Percentiles rank a stretch among this genome's conserved stretches.
These are phyloP conservation scores for Gamsiella multidivaricata DNA, from an alignment of 192 early-diverging fungal genomes.

Conservation along the genomic window DNA sequence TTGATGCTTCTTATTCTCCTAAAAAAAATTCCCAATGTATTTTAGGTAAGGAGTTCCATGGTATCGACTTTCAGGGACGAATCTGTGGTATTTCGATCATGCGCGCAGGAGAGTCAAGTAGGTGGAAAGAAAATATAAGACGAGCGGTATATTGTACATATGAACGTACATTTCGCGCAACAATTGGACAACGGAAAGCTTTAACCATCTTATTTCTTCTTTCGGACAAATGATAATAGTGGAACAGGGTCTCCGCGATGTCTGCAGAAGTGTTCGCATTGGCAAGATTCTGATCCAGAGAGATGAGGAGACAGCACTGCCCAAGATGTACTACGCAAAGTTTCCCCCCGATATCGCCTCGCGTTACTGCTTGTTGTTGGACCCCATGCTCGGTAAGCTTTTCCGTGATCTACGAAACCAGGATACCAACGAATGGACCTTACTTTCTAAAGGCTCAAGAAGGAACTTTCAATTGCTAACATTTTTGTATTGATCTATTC, in stretches of 20 bases:
- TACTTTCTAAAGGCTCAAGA: too few relatives aligned
- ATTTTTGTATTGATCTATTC: not conserved
- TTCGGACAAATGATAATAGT: conserved; percentile 11
- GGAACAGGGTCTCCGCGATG: conserved; percentile 53
- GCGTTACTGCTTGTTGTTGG: conserved; percentile 87
- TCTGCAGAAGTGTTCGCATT: conserved; percentile 82
- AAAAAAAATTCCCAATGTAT: too few relatives aligned
- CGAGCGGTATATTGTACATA: too few relatives aligned
- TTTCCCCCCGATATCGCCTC: conserved; percentile 87
- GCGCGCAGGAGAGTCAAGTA: conserved; percentile 93
- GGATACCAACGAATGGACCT: too few relatives aligned
- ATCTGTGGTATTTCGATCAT: conserved; percentile 97
- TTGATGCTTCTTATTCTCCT: not conserved
- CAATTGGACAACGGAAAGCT: conserved; percentile 63
- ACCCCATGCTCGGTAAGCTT: conserved; percentile 91
- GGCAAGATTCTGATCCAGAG: conserved; percentile 97
- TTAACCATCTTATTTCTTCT: not conserved
- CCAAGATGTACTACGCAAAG: conserved; percentile 94
- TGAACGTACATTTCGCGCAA: too few relatives aligned
- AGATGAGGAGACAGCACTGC: conserved; percentile 91
- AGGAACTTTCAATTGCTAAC: not conserved
- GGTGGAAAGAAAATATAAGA: too few relatives aligned
- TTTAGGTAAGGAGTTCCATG: conserved; percentile 71
- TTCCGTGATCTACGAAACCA: too few relatives aligned
- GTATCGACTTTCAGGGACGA: conserved; percentile 83